Conservation (phyloP, 768 basidiomycete species). For the Asterophora lycoperdoides region DNA sequence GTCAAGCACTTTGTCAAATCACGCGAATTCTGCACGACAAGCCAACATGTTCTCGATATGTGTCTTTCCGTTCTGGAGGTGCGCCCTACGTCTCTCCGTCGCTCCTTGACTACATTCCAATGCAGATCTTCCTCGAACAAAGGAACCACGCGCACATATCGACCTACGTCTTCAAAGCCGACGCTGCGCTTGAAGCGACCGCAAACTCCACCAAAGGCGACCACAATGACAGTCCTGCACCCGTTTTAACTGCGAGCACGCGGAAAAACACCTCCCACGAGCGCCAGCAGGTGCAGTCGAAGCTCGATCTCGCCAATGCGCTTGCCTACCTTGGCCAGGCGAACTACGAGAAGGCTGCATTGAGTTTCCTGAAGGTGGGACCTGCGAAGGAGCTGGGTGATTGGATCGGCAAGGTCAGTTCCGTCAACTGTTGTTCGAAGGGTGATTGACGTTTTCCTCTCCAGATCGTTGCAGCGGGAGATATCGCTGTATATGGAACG, state of each 20-base stretch:
- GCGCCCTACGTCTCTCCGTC: not conserved
- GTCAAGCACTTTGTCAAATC: conserved; percentile 87
- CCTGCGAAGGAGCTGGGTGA: conserved; percentile 63
- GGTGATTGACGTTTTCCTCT: not conserved
- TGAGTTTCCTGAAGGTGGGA: conserved; percentile 65
- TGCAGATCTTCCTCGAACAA: conserved; percentile 79
- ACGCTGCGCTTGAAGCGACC: conserved; percentile 76
- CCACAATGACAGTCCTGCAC: conserved; percentile 17
- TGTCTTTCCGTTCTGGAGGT: conserved; percentile 82
- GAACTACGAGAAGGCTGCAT: conserved; percentile 79
- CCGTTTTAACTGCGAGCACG: conserved; percentile 24
- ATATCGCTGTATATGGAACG: conserved; percentile 84
- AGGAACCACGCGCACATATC: conserved; percentile 81
- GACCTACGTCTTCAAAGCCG: conserved; percentile 96
- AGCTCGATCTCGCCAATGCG: conserved; percentile 78
- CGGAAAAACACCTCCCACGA: conserved; percentile 53
- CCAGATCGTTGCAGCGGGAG: conserved; percentile 72
- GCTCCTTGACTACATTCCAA: not conserved
- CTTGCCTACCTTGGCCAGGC: conserved; percentile 69
- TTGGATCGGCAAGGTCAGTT: conserved; percentile 68
- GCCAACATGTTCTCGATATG: conserved; percentile 92
- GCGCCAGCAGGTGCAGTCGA: conserved; percentile 66
- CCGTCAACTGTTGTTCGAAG: not conserved
- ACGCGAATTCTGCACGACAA: conserved; percentile 88
- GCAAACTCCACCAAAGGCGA: conserved; percentile 27